These are phyloP conservation scores for Alloteropsis semialata DNA, from an alignment of 176 grass and related monocot genomes.

Conservation along the genomic window DNA sequence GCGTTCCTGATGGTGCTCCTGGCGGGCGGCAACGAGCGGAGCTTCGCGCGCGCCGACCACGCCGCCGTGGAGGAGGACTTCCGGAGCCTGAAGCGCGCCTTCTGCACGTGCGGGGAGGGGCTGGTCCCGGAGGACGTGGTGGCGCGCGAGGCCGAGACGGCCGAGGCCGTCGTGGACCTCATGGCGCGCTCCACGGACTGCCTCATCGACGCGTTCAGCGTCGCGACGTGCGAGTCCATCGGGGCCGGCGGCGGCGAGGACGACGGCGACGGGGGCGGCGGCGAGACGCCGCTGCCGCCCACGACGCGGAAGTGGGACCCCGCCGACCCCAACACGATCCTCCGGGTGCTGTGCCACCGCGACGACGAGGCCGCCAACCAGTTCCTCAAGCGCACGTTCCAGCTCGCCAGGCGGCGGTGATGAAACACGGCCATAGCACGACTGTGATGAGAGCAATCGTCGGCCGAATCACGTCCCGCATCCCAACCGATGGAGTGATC, in stretches of 20 bases:
- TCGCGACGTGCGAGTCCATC: slow-evolving; percentile 56
- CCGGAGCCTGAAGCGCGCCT: slow-evolving; percentile 68
- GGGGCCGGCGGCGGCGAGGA: not conserved
- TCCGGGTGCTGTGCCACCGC: slow-evolving; percentile 77
- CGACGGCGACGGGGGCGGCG: not conserved
- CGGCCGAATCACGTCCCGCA: not conserved
- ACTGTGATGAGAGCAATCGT: not conserved
- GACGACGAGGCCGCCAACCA: slow-evolving; percentile 79
- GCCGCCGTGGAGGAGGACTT: slow-evolving; percentile 67
- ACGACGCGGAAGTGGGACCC: slow-evolving; percentile 66
- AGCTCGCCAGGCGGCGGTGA: slow-evolving; percentile 73
- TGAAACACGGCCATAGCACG: not conserved
- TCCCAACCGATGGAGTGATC: not conserved
- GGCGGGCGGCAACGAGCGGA: slow-evolving; percentile 59
- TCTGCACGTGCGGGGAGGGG: slow-evolving; percentile 68
- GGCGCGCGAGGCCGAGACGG: slow-evolving; percentile 39
- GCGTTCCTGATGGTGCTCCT: slow-evolving; percentile 83
- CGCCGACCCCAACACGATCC: slow-evolving; percentile 71
- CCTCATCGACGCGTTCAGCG: slow-evolving; percentile 61
- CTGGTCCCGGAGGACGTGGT: slow-evolving; percentile 67
- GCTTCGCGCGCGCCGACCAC: slow-evolving; percentile 55
- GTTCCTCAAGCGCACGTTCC: slow-evolving; percentile 82
- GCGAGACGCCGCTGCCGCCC: slow-evolving; percentile 49
- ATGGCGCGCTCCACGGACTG: slow-evolving; percentile 63
- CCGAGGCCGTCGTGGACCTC: slow-evolving; percentile 60